These are phyloP conservation scores for Deuterostichococcus epilithicus DNA, from an alignment of 139 green algal genomes.

Conservation along the genomic window DNA sequence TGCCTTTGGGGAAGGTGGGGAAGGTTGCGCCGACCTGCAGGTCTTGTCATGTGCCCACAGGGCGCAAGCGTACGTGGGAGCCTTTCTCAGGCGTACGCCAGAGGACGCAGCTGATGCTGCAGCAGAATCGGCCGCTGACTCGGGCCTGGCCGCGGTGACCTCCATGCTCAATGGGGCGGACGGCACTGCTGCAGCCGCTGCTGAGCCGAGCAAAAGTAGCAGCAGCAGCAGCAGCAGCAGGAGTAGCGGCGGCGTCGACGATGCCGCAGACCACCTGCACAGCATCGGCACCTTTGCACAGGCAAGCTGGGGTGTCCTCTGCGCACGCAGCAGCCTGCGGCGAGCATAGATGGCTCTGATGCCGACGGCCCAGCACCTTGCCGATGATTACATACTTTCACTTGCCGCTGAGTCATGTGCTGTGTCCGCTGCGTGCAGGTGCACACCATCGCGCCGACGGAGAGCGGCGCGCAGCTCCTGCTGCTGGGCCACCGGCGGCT, in stretches of 20 bases:
- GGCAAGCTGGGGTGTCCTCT: conserved; percentile 22
- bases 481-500: conserved; percentile 87
- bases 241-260: background rate
- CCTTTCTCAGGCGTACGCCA: conserved; percentile 64
- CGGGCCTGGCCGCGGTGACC: background rate
- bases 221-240: background rate
- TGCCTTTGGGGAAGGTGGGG: no score
- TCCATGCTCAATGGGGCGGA: background rate
- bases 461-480: conserved; percentile 72
- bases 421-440: conserved; percentile 60
- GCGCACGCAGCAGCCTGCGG: no score
- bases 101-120: conserved; percentile 8
- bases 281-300: conserved; percentile 82
- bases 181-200: no score
- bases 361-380: background rate
- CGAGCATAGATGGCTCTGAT: no score
- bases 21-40: no score
- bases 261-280: conserved; percentile 50
- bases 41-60: no score
- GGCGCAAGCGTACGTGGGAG: conserved; percentile 86
- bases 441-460: conserved; percentile 62
- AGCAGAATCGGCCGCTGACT: conserved; percentile 2
- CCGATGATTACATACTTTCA: background rate
- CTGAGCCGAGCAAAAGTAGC: no score
- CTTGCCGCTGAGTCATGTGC: background rate